Base-by-base conservation (phyloP, 179 eudicot genomes). In the Patellifolia procumbens region DNA sequence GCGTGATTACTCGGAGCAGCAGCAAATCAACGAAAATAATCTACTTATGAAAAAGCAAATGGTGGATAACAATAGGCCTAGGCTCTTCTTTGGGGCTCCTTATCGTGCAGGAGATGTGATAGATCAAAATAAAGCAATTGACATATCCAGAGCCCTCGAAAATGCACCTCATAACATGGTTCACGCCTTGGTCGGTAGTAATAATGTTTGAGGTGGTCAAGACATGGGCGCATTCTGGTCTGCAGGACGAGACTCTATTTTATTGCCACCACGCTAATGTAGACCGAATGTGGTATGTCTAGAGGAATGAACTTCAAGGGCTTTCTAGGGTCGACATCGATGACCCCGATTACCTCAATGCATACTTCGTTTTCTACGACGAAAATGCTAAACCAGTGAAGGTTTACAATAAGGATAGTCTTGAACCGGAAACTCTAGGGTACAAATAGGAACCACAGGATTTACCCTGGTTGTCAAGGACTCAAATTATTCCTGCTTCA, bases 191-290 rank as follows among this genome's bases (percentile, higher is more conserved):
- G 48, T 29, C 17, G 80, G 79, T 5, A 28, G 42, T 19, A 7
- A 5, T 0, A 60, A 51, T 45, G 42, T 74, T 1, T 4, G 19
- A 31, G 64, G 65, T 2, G 19, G 26, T 7, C 64, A 68, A 35
- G 58, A 68, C 58, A 59, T 76, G 68, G 74, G 74, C 1, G 68
- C 74, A 0, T 69, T 76, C 32, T 76, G 49, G 67, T 45, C 61
- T 0, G n/a, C 74, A 0, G 80, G 48, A 0, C 74, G 80, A 1
- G 80, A 76, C 69, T 45, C 80, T 4, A 29, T 60, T 39, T 76
- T 76, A 76, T n/a, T 42, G 73, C 19, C 79, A 76, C 15, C 79
- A 68, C 29, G 31, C 74, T 4, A 76, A 76, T 59, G 61, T 69
- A 7, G 80, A 76, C 15, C n/a, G 69, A 9, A 20, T 69, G 52